These are phyloP conservation scores for Aspergillus fumigatus DNA, from an alignment of 2,329 filamentous ascomycete genomes.

Conservation along the genomic window DNA sequence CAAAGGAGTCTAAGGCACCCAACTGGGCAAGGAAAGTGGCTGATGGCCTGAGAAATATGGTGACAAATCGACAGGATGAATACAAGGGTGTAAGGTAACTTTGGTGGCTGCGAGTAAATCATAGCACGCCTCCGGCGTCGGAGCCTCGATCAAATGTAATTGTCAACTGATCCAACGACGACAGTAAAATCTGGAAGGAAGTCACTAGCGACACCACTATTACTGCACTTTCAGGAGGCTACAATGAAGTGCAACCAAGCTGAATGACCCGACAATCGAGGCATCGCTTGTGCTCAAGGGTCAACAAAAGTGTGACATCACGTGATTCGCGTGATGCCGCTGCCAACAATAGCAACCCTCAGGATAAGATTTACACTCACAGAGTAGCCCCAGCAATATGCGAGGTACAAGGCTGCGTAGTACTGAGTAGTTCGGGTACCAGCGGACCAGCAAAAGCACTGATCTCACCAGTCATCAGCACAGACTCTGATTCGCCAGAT, in stretches of 20 bases:
- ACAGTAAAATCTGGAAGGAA: not conserved
- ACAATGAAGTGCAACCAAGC: not conserved
- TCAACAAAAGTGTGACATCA: not conserved
- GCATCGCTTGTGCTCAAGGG: not conserved
- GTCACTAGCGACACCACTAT: not conserved
- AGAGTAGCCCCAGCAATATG: not conserved
- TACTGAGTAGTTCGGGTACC: constrained; percentile 3
- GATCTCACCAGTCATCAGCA: constrained; percentile 7
- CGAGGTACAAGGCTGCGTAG: not conserved
- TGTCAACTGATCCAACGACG: not conserved
- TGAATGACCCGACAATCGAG: not conserved
- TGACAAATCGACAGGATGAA: not conserved
- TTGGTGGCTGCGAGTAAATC: no score
- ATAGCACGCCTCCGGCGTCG: not conserved
- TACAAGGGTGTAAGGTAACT: not conserved
- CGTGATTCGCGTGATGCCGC: not conserved
- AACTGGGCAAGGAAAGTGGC: constrained; percentile 5
- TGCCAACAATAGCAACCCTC: not conserved
- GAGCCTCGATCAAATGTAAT: not conserved
- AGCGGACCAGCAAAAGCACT: constrained; percentile 1
- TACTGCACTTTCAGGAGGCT: not conserved
- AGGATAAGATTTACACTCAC: not conserved
- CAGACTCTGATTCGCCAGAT: constrained; percentile 3
- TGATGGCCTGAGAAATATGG: not conserved
- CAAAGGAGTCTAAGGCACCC: constrained; percentile 12